Percentiles rank a stretch among this genome's conserved stretches.
Evolutionary conservation across 2,329 filamentous ascomycete genomes (phyloP).

Genomic region (Amylocarpus encephaloides): DNA sequence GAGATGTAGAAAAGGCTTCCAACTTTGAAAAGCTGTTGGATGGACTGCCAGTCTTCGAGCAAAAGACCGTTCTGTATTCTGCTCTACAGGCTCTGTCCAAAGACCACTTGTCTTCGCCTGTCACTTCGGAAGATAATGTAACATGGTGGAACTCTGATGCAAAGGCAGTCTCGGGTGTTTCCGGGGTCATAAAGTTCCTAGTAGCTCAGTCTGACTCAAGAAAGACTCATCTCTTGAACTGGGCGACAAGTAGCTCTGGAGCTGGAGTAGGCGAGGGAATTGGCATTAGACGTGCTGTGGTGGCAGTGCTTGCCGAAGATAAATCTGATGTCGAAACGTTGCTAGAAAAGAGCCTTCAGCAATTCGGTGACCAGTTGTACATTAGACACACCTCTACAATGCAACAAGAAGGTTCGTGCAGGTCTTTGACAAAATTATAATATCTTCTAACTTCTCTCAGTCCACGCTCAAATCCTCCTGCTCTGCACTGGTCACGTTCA

Average conservation of each 20-base stretch:
- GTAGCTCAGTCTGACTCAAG: constrained; percentile 42
- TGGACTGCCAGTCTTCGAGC: constrained; percentile 25
- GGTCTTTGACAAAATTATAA: constrained; percentile 1
- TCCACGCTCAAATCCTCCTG: constrained; percentile 72
- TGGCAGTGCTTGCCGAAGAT: constrained; percentile 50
- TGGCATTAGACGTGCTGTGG: constrained; percentile 60
- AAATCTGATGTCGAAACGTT: constrained; percentile 47
- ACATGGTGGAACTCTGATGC: constrained; percentile 30
- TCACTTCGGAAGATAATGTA: constrained; percentile 23
- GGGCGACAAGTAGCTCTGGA: constrained; percentile 59
- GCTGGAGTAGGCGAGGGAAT: constrained; percentile 58
- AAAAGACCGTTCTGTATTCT: constrained; percentile 25
- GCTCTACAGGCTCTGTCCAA: constrained; percentile 26
- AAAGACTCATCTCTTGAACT: constrained; percentile 52
- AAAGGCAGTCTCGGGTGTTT: constrained; percentile 47
- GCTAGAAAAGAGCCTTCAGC: constrained; percentile 61
- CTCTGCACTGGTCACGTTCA: constrained; percentile 71
- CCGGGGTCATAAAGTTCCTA: constrained; percentile 48
- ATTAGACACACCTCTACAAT: constrained; percentile 79
- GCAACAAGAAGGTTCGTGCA: constrained; percentile 71
- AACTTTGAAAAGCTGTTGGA: constrained; percentile 24
- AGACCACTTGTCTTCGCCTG: constrained; percentile 19
- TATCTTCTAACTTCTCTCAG: constrained; percentile 40
- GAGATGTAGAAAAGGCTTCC: constrained; percentile 14
- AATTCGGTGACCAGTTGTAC: constrained; percentile 81